These are phyloP conservation scores for Rhizoclosmatium sp. DNA, from an alignment of 192 early-diverging fungal species.

Conservation along the genomic window DNA sequence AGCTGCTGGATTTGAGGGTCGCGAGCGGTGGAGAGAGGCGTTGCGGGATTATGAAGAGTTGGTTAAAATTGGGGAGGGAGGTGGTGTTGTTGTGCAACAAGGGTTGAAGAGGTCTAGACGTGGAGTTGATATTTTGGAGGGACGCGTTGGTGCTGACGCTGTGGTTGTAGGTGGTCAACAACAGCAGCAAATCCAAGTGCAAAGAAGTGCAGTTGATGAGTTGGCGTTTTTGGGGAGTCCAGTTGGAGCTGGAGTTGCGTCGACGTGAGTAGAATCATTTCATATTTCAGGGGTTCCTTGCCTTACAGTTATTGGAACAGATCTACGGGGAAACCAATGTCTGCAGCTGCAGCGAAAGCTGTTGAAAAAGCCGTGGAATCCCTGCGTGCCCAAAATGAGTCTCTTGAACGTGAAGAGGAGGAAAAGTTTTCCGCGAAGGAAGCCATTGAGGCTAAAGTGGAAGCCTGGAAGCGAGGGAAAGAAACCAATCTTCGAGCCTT, in stretches of 20 bases:
- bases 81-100: conserved; percentile 47
- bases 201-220: conserved; percentile 5
- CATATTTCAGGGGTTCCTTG: not conserved
- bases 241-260: not conserved
- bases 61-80: conserved; percentile 33
- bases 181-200: not conserved
- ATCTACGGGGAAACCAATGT: conserved; percentile 27
- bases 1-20: conserved; percentile 80
- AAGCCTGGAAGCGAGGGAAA: conserved; percentile 85
- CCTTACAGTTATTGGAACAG: not conserved
- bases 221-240: conserved; percentile 5
- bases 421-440: conserved; percentile 79
- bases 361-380: conserved; percentile 71
- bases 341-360: conserved; percentile 36
- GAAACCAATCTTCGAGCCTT: conserved; percentile 91
- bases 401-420: conserved; percentile 78
- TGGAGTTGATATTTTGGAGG: conserved; percentile 39
- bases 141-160: not conserved
- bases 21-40: conserved; percentile 84
- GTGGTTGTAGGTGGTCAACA: not conserved
- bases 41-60: conserved; percentile 53
- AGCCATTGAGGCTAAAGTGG: conserved; percentile 77
- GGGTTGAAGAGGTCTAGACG: conserved; percentile 67
- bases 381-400: conserved; percentile 75
- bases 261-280: not conserved